Evolutionary conservation across 176 grass and related monocot genomes (phyloP).

Genomic region (Pontederia paniculata): DNA sequence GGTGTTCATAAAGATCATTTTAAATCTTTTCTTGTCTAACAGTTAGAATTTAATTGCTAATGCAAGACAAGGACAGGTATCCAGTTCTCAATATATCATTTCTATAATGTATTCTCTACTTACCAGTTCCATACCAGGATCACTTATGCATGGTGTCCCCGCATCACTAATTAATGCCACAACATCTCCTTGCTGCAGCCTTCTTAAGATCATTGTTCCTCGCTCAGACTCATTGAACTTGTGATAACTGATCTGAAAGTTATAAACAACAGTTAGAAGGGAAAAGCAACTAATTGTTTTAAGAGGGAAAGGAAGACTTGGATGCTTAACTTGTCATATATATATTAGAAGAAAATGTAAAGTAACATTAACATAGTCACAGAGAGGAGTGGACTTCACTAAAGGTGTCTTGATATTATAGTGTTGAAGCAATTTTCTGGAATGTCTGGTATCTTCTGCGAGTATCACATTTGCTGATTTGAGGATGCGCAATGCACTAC

Average conservation of each 20-base stretch:
- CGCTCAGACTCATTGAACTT: slow-evolving; percentile 90
- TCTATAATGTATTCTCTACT: neutral
- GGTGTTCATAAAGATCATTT: no score
- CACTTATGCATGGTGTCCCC: slow-evolving; percentile 86
- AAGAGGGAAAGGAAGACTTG: no score
- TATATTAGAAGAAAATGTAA: neutral
- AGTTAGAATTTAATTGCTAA: no score
- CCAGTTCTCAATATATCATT: no score
- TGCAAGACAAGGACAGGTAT: no score
- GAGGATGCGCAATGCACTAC: slow-evolving; percentile 78
- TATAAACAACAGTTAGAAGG: slow-evolving; percentile 19
- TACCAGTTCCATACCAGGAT: slow-evolving; percentile 83
- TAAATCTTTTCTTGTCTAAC: no score
- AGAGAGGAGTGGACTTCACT: slow-evolving; percentile 31
- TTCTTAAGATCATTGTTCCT: slow-evolving; percentile 66
- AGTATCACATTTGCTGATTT: slow-evolving; percentile 81
- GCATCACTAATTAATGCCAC: slow-evolving; percentile 94
- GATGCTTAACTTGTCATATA: slow-evolving; percentile 1
- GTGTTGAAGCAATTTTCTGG: slow-evolving; percentile 83
- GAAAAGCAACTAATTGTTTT: neutral
- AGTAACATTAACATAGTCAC: slow-evolving; percentile 1
- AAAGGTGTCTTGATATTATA: slow-evolving; percentile 92
- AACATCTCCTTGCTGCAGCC: slow-evolving; percentile 79
- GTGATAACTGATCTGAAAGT: slow-evolving; percentile 73
- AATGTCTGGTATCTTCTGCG: slow-evolving; percentile 94